Conservation (phyloP, 176 grass and related monocot species). For the Carex parvula region DNA sequence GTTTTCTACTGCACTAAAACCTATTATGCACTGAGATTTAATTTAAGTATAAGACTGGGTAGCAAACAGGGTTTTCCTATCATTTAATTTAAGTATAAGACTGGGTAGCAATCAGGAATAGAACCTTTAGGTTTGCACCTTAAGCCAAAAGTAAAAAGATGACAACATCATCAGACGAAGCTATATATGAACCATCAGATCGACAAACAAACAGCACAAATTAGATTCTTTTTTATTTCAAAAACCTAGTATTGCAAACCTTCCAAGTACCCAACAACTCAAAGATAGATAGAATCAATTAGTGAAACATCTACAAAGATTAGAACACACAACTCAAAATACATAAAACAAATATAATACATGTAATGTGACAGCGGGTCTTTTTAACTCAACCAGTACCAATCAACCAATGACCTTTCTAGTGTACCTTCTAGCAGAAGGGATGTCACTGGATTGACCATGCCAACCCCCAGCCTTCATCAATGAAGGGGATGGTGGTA, state of each 20-base stretch:
- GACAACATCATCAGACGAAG: background rate
- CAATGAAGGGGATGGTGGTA: conserved; percentile 45
- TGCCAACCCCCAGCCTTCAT: conserved; percentile 81
- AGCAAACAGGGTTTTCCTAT: background rate
- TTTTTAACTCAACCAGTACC: background rate
- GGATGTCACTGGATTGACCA: conserved; percentile 53
- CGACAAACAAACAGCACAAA: conserved; percentile 3
- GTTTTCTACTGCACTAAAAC: background rate
- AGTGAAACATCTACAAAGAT: conserved; percentile 5
- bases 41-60: too few species aligned
- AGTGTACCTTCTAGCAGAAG: conserved; percentile 57
- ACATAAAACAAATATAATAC: conserved; percentile 21
- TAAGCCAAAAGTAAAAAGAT: background rate
- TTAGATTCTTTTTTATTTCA: conserved; percentile 1
- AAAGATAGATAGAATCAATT: background rate
- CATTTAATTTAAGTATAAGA: background rate
- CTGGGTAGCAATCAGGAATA: background rate
- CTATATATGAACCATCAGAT: background rate
- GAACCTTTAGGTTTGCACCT: background rate
- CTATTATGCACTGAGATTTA: background rate
- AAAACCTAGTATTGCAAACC: background rate
- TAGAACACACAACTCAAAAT: conserved; percentile 20
- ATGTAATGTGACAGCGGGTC: background rate
- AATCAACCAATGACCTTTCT: conserved; percentile 67
- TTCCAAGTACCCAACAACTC: background rate